Base-by-base conservation (phyloP, 306 rosid species). In the Cucumis cinereus region DNA sequence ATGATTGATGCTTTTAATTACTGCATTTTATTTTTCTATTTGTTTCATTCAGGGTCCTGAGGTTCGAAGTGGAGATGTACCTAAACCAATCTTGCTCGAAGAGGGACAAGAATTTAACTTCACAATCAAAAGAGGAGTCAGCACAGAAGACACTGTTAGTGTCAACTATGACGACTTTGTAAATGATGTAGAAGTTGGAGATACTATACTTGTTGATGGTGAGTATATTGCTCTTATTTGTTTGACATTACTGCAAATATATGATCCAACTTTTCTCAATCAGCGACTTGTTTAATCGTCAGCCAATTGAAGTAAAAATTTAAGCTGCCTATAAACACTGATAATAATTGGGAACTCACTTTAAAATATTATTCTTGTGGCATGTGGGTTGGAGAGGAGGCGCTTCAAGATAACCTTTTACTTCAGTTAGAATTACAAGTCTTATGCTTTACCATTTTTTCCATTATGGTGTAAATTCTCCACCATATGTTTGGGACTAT, bases 61-160 rank as follows among this genome's bases (percentile, higher is more conserved):
- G 85, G 98, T 94, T 79, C 87, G 98, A 81, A 87, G 98, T 74
- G 97, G 97, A 68, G 98, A 94, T 87, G 88, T 94, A 24, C 86
- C 95, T 49, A 77, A 80, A 74, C 93, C 97, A 40, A 82, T 94
- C 80, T 40, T 82, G 57, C 97, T 94, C 2, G 66, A 82, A 74
- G 92, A 91, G 79, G 97, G 95, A 10, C 93, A 91, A 54, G 85
- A 88, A 38, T 90, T 91, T 80, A 90, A 83, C 87, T 94, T 94
- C 87, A 94, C 97, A 73, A 91, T 88, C 57, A 88, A 70, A 82
- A 94, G 98, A 76, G 97, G 98, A 83, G 89, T 91, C 69, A 74
- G 86, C 82, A 82, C 89, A 2, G 80, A 86, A 73, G 88, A 90
- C 79, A 91, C 96, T 1, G 93, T 91, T 72, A 91, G 98, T 75